Evolutionary conservation across 2,329 filamentous ascomycete species (phyloP), one percentile per base, ranked within the genome.

Genomic region (Cercospora berteroae): DNA sequence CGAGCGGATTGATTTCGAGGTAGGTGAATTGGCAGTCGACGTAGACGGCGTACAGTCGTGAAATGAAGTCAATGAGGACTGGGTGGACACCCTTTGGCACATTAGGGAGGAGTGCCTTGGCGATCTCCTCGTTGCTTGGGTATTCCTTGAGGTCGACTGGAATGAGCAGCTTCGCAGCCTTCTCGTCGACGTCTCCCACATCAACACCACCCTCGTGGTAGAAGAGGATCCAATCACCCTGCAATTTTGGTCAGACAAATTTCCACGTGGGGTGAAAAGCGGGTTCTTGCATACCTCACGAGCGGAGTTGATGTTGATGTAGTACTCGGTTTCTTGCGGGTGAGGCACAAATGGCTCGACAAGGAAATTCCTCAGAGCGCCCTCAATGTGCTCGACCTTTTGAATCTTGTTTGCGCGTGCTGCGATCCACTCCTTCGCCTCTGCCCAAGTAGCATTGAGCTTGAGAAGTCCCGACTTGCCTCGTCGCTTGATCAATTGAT

Each of bases 21-120:
- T 99, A 99, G 79, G 95, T 98, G 88, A 99, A 99, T 84, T 99
- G 95, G 89, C 92, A 96, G 87, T 99, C 95, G 73, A 98, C 95
- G 79, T 98, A 99, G 84, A 99, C 95, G 76, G 94, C 95, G 81
- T 99, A 99, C 74, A 99, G 87, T 77, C 95, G 90, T 78, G 93
- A 93, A 85, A 99, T 99, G 88, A 99, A 99, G 87, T 99, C 95
- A 71, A 99, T 92, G 68, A 99, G 89, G 78, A 99, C 95, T 79
- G 97, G 97, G 88, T 99, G 95, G 62, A 99, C 87, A 80, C 94
- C 94, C 84, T 92, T 85, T 77, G 95, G 95, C 57, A 99, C 93
- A 83, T 99, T 95, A 83, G 90, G 94, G 80, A 99, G 86, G 70
- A 99, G 89, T 67, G 88, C 85, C 64, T 86, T 80, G 67, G 95